Evolutionary conservation across 768 basidiomycete genomes (phyloP), one percentile per base, ranked within the genome.

Genomic region (Pleurotus pulmonarius): DNA sequence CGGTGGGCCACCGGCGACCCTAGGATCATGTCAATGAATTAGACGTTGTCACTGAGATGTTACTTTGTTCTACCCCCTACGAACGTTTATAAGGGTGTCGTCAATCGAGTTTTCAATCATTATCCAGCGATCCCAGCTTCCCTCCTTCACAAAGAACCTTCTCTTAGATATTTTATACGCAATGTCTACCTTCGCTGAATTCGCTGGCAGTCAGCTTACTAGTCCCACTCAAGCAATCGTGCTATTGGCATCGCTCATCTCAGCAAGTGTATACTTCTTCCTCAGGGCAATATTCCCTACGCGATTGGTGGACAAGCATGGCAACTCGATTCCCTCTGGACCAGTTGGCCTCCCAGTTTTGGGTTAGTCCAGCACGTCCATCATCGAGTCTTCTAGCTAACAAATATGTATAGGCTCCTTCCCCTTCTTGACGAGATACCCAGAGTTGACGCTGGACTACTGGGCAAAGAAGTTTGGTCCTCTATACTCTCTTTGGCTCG

Each of bases 401-500:
- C 5, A 22, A 13, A 25, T 29, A 20, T 22, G 20, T 20, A 4
- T 29, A 72, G 70, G 71, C 22, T 70, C 70, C 3, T 75, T 74
- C 49, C 70, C 72, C 5, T 76, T 71, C 63, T 67, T 78, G 18
- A 71, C 71, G 4, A 56, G 68, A 12, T 77, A 74, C 39, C 76
- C 79, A 3, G 79, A 80, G 62, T 67, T 73, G 24, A 70, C 69
- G 1, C 67, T 80, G 13, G 69, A 75, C 52, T 56, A 62, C 37
- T 80, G 78, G 78, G 69, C 74, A 1, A 71, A 72, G 55, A 69
- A 70, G 54, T 79, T 70, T 55, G 79, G 79, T 0, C 64, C 75
- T 0, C 55, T 80, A 9, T 79, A 73, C 59, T 79, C 78, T 5
- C 57, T 80, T 51, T 75, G 71, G 70, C 69, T 81, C 18, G 79